Base-by-base conservation (phyloP, 345 rosid species). In the Aegle marmelos region DNA sequence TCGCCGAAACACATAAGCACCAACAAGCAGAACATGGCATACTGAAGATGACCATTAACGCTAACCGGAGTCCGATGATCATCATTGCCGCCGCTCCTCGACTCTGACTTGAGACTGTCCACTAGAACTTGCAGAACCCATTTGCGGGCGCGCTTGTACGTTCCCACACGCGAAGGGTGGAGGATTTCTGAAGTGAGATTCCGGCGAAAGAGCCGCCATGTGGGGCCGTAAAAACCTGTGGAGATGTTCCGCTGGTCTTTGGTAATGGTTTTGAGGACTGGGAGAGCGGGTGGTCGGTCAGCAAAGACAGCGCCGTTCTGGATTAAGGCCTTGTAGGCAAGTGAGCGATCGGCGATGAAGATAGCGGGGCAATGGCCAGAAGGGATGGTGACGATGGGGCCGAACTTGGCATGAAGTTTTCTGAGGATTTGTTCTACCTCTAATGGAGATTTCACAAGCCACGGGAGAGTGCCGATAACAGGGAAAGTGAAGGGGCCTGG, bases 311-410 rank as follows among this genome's bases (percentile, higher is more conserved):
- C 63, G 14, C 75, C 64, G 27, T 48, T 68, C 37, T 73, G 83
- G 33, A 81, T 62, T 22, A 81, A 68, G 7, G 80, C 80, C 63
- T 81, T 41, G 65, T 81, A 74, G 30, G 83, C 78, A 0, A 81
- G 78, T n/a, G 80, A 58, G 53, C 31, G 83, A 17, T 61, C 60
- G 22, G 80, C 28, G 61, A 81, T 24, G 65, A 81, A 81, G 70
- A 81, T 67, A n/a, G 58, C 33, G 7, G 80, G 70, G 3, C 59
- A 78, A 28, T 57, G 60, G 63, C 77, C 70, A 25, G 77, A 24
- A 19, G 24, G 63, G 53, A 81, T n/a, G 4, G 78, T 67, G 65
- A 81, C 45, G 13, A 77, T 67, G 66, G 83, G 79, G 68, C 80
- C 79, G 19, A 61, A 71, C 28, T 70, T 76, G 68, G 39, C 22